Evolutionary conservation across 2,329 filamentous ascomycete genomes (phyloP), one percentile per base, ranked within the genome.

Genomic region (Alternaria alternata): DNA sequence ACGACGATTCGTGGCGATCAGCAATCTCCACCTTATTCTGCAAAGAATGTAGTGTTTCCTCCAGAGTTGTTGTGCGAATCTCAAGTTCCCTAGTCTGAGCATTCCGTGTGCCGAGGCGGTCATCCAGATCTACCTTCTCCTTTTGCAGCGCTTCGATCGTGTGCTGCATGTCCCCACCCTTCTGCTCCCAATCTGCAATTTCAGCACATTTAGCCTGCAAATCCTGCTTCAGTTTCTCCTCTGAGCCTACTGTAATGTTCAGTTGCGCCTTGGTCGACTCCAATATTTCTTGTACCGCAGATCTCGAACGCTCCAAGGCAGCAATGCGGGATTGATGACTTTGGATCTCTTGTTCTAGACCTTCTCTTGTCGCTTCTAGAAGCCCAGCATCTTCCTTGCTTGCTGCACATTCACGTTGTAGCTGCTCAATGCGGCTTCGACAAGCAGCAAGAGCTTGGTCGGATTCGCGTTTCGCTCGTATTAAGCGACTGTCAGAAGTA

Each of bases 401-500:
- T 42, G 67, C 70, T 26, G 61, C 51, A 54, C 72, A 77, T 48
- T 77, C 75, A 9, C 66, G 62, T 55, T 76, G 75, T 46, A 79
- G 60, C 24, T 73, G 64, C 43, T 69, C 67, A 24, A 79, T 78
- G n/a, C 76, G 68, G 38, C 60, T 69, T 26, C 76, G 73, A 57
- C 76, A 78, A 14, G 71, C 67, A 26, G 71, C 55, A n/a, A 79
- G 71, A 18, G 77, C 77, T 49, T 71, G 74, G 24, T 78, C 74
- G 5, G 76, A 78, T 57, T 78, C 75, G 26, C 69, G 72, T 56
- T 78, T 78, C 24, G 76, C 77, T 46, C 69, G 71, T 59, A 78
- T 74, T 36, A 79, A 62, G 12, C 75, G 74, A 41, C 72, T 73
- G 36, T 78, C 73, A 8, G 71, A 69, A 1, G 75, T 77, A 7